Base-by-base conservation (phyloP, 1,139 yeast genomes). In the Saccharomyces hybrid region DNA sequence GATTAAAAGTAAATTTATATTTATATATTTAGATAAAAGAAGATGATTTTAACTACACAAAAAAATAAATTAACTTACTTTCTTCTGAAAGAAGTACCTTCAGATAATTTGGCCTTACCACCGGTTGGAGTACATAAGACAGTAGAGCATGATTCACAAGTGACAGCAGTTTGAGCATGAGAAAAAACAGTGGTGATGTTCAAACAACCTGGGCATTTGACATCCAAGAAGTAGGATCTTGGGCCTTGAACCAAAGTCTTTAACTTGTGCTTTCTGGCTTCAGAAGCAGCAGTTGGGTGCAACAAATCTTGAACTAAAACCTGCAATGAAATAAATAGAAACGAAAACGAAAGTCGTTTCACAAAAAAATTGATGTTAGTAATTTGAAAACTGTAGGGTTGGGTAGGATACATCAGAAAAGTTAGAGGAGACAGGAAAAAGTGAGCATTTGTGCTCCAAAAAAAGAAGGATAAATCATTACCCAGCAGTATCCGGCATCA, bases 181-280 rank as follows among this genome's bases (percentile, higher is more conserved):
- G 98, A 91, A 87, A 93, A 93, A 70, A 93, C 97, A 68, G 98
- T 93, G 78, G 99, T 91, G 82, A 93, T 93, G 85, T 86, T 88
- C 77, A 93, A 84, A 81, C 99, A 93, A 72, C 99, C 98, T 78
- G 95, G 98, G 81, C 98, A 93, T 80, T 91, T 91, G 71, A 93
- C 98, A 75, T 93, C 99, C 97, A 93, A 90, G 88, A 93, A 93
- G 86, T 82, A 93, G 62, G 98, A 91, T 84, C 98, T 89, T 79
- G 99, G 99, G 65, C 87, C 77, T 78, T 93, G 97, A 68, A 93
- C 99, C 75, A 93, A 88, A 74, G 88, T 85, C 90, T 93, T 93
- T 76, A 91, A 85, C 83, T 93, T 93, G 88, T 93, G 96, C 81
- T 91, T 86, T 79, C 84, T 86, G 73, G 89, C 91, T 84, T 93